Percentiles rank a stretch among this genome's conserved stretches.
Evolutionary conservation across 148 eudicot species (phyloP).

Genomic region (Euryodendron excelsum): DNA sequence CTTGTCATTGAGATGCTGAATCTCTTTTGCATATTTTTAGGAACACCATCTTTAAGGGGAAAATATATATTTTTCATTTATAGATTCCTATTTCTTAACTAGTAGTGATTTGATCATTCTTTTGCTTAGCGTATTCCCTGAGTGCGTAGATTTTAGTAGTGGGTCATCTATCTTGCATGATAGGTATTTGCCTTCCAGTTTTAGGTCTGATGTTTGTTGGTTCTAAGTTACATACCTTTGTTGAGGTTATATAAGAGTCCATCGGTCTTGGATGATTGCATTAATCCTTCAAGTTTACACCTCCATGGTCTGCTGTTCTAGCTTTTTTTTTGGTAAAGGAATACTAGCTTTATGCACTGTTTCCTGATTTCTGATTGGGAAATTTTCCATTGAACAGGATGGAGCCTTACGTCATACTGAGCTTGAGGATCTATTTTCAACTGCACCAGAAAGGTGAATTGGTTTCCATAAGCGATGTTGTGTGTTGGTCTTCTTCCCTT

Average conservation of each 20-base stretch:
- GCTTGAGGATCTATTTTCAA: constrained; percentile 57
- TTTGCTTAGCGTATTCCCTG: too few relatives aligned
- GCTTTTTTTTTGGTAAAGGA: too few relatives aligned
- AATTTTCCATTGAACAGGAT: constrained; percentile 35
- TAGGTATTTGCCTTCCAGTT: neutral
- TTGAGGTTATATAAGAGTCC: neutral
- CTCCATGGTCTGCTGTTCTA: neutral
- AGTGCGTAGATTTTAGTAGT: too few relatives aligned
- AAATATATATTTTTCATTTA: neutral
- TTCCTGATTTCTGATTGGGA: neutral
- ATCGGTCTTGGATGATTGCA: neutral
- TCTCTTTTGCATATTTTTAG: constrained; percentile 3
- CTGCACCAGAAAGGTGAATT: constrained; percentile 57
- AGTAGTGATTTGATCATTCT: too few relatives aligned
- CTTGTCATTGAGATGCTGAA: neutral
- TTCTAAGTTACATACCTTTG: neutral
- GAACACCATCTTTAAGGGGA: neutral
- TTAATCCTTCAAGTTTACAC: neutral
- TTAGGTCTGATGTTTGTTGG: neutral
- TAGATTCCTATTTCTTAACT: too few relatives aligned
- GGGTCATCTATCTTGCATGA: neutral
- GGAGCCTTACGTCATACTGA: constrained; percentile 37
- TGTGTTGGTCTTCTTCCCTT: constrained; percentile 8
- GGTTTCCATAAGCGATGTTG: neutral
- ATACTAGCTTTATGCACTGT: too few relatives aligned